Evolutionary conservation across 1,284 basidiomycete species (phyloP), one percentile per base, ranked within the genome.

Genomic region (Acaromyces ingoldii): DNA sequence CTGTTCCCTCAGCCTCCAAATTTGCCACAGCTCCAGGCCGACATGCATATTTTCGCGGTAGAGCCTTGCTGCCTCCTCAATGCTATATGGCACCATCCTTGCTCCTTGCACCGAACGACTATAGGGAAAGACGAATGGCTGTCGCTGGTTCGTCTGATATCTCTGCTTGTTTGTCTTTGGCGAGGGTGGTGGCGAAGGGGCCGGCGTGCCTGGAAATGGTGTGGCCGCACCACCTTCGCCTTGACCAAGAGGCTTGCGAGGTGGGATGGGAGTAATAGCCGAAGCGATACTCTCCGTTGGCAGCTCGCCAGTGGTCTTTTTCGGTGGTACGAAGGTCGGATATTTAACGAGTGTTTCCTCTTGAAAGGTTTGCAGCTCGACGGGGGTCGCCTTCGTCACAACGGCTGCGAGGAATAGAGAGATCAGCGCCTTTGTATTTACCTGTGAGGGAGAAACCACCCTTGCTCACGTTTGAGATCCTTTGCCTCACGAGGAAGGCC

Each of bases 121-220:
- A 75, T 95, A 98, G 0, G 95, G 95, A 73, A 99, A 91, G 52
- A 98, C 80, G 74, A 98, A 99, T 1, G 95, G 95, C 6, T 89
- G 82, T 29, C 80, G 85, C 72, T 95, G 95, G 75, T 99, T 95
- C 0, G 95, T 99, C 76, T 98, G 95, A 76, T 91, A 99, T 73
- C 96, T 92, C 72, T 93, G 91, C 76, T 97, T 97, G 80, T 97
- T 97, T 6, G 89, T 90, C 72, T 93, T 95, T 11, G 80, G 79
- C 17, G 86, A 85, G 0, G 87, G 87, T 1, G 90, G 87, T 0
- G 92, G 92, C 0, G 89, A 84, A 2, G 92, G 91, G 22, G 89
- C 89, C 1, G 90, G 91, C 19, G 71, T 74, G n/a, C 62, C 69
- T 0, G 65, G 61, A 3, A 55, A 41, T n/a, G n/a, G n/a, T n/a